Base-by-base conservation (phyloP, 1,284 basidiomycete genomes). In the Erythrobasidium hasegawianum region DNA sequence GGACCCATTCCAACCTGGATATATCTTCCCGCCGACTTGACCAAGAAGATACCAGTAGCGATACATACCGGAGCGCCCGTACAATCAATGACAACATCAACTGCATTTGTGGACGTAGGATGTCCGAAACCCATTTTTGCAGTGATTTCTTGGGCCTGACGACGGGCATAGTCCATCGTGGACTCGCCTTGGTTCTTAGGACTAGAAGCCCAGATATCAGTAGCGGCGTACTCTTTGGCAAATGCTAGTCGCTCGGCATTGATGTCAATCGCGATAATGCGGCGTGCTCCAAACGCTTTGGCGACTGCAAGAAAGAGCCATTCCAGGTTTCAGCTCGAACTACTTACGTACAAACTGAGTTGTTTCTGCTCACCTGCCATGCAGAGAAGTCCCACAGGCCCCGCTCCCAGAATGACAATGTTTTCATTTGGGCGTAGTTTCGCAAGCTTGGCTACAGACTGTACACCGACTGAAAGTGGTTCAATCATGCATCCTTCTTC, bases 401-500 rank as follows among this genome's bases (percentile, higher is more conserved):
- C 94, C 9, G 82, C 82, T 59, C 93, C 60, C 18, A 62, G 53
- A 24, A 62, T 40, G 24, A 39, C 60, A 13, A 62, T 47, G 33
- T 84, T 84, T 76, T 89, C 85, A 74, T 84, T 85, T 40, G 87
- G 80, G 57, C 83, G 84, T 76, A 96, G 82, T 41, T 82, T 79
- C 22, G 87, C 93, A 41, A 92, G 81, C 72, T 83, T 88, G 53
- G 85, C 83, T 38, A 96, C 87, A 1, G 90, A 86, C 77, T 97
- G 93, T 13, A 96, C 84, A 5, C 86, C 95, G 39, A 97, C 95
- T 16, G 90, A 86, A 43, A 97, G 84, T 8, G 95, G 95, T 78
- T 97, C 94, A 81, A 97, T 93, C 88, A 82, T 78, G 2, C 77
- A 77, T 4, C 77, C 81, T 65, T 81, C 79, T 56, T 79, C 78